A percentile compares a stretch with the other conserved stretches of the same genome.
phyloP scores from a whole-genome alignment of 192 early-diverging fungal genomes.

The Backusella australiensis region DNA sequence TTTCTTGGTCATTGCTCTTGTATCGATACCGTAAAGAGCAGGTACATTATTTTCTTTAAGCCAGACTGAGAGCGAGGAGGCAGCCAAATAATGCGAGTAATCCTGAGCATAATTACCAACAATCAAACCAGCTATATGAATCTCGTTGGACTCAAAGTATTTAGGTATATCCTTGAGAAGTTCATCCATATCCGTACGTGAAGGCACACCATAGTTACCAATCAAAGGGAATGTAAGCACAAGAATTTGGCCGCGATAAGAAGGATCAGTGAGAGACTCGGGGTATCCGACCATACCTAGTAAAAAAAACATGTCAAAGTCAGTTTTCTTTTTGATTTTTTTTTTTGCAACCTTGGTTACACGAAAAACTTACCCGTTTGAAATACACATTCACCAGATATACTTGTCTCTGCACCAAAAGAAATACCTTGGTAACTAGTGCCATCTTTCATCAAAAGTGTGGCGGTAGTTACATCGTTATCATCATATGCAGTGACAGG shows the following conservation, averaged over 20 bases:
- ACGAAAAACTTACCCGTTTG: conserved; percentile 76
- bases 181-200: conserved; percentile 78
- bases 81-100: conserved; percentile 91
- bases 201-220: conserved; percentile 98
- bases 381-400: conserved; percentile 98
- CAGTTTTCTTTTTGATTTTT: not conserved
- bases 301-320: not conserved
- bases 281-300: conserved; percentile 97
- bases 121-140: conserved; percentile 91
- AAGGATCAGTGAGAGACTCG: conserved; percentile 98
- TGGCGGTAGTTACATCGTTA: conserved; percentile 48
- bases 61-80: conserved; percentile 83
- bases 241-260: conserved; percentile 97
- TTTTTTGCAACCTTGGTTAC: not conserved
- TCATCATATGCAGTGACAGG: conserved; percentile 34
- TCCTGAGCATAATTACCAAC: conserved; percentile 91
- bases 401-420: conserved; percentile 90
- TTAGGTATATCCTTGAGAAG: conserved; percentile 84
- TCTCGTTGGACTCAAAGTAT: conserved; percentile 94
- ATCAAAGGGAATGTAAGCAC: conserved; percentile 97
- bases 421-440: conserved; percentile 83
- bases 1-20: conserved; percentile 95
- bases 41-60: conserved; percentile 91
- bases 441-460: conserved; percentile 87
- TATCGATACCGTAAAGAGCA: conserved; percentile 94